A percentile compares a stretch with the other conserved stretches of the same genome.
These are phyloP conservation scores for Pyrrhoderma noxium DNA, from an alignment of 1,284 basidiomycete genomes.

Conservation along the genomic window DNA sequence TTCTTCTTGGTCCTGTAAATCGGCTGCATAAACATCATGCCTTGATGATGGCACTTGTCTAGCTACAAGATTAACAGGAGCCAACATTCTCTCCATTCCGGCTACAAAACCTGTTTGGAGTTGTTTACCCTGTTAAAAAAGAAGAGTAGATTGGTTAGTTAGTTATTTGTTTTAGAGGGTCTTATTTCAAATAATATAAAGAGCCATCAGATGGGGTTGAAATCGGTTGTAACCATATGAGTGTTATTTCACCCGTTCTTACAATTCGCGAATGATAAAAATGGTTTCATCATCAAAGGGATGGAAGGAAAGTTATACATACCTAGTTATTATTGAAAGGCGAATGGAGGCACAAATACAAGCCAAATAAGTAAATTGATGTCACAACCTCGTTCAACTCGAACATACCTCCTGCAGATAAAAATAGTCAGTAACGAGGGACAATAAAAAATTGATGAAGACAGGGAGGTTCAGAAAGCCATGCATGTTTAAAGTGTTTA, in stretches of 20 bases:
- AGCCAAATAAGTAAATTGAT: neutral
- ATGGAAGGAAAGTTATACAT: neutral
- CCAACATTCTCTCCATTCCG: conserved; percentile 66
- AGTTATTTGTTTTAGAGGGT: neutral
- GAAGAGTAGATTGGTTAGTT: conserved; percentile 20
- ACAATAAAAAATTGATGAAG: conserved; percentile 18
- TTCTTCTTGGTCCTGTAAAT: conserved; percentile 50
- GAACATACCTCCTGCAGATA: conserved; percentile 29
- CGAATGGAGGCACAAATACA: neutral
- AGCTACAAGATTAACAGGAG: conserved; percentile 30
- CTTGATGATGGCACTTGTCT: conserved; percentile 12
- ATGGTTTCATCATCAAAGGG: conserved; percentile 39
- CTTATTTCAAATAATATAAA: conserved; percentile 3
- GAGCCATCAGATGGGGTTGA: conserved; percentile 60
- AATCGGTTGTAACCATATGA: conserved; percentile 38
- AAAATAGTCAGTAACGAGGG: conserved; percentile 23
- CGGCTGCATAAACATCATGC: conserved; percentile 47
- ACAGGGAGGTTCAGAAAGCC: conserved; percentile 36
- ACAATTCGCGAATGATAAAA: conserved; percentile 57
- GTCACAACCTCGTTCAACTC: neutral
- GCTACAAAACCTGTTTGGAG: conserved; percentile 60
- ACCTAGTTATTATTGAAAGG: too few relatives aligned
- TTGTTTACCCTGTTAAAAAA: conserved; percentile 37
- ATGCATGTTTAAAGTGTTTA: conserved; percentile 37
- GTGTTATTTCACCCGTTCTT: conserved; percentile 59